Evolutionary conservation across 768 basidiomycete species (phyloP), one percentile per base, ranked within the genome.

Genomic region (Fomitopsis serialis): DNA sequence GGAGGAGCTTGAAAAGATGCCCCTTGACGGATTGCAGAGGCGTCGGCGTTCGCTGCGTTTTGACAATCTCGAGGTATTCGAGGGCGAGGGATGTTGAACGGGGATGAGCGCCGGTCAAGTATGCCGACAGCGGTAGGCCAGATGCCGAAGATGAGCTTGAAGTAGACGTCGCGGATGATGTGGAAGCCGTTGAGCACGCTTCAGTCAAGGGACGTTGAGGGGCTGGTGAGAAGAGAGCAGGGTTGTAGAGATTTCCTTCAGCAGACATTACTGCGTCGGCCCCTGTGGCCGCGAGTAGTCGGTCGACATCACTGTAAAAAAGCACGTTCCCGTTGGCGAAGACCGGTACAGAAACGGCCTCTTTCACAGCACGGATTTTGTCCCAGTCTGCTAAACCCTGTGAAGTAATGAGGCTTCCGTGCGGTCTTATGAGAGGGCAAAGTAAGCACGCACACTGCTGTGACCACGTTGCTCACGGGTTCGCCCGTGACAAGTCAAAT

Each of bases 281-380:
- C 13, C 93, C 92, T 0, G 97, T 99, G 46, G 81, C 80, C 22
- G 79, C 78, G 29, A 99, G 71, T 67, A 94, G 98, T 11, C 74
- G 72, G 48, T 78, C 76, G 45, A 98, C 80, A 68, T 98, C 95
- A n/a, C 82, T 77, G 42, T 87, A 79, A 67, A 85, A 92, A 12
- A 98, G 82, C 54, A 98, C 82, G 67, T 98, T 98, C 25, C 97
- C 97, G 68, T 99, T 99, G 0, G 96, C 95, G 66, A 99, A 91
- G 3, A 99, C 94, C 2, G 95, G 96, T 0, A 99, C 81, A 0
- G 81, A 82, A 35, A 98, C 91, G 0, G 91, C 89, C 60, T 88
- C 69, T 67, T 95, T 97, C 61, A 99, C 93, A 0, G 92, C 90
- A 8, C 79, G 80, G 63, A 99, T 98, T 68, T 97, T 87, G 23